Conservation (phyloP, 2,329 filamentous ascomycete species). For the Westerdykella sp. region DNA sequence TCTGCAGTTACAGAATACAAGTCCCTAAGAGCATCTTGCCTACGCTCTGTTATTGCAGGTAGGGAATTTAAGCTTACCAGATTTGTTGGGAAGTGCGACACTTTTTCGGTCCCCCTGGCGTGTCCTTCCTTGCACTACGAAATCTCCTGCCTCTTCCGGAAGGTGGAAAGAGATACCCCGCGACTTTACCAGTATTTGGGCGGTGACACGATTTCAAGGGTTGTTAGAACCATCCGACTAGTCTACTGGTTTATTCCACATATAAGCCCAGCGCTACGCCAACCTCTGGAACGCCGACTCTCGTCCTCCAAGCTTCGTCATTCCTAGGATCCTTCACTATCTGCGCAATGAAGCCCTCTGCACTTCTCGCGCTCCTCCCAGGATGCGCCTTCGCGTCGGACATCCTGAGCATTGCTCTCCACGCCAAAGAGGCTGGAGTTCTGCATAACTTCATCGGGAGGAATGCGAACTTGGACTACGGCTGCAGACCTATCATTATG, state of each 20-base stretch:
- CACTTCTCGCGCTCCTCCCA: conserved; percentile 21
- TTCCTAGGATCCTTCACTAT: not conserved
- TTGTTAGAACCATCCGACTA: not conserved
- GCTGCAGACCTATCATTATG: conserved; percentile 27
- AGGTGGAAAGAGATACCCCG: not conserved
- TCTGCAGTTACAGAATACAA: too few species aligned
- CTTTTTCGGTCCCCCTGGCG: too few species aligned
- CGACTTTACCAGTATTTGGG: not conserved
- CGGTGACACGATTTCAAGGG: not conserved
- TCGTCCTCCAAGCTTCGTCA: not conserved
- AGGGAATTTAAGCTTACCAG: too few species aligned
- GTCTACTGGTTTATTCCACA: not conserved
- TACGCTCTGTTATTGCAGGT: too few species aligned
- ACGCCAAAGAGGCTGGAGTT: conserved; percentile 25
- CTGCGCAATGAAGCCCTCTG: conserved; percentile 20
- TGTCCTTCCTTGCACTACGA: not conserved
- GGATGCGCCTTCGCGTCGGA: conserved; percentile 21
- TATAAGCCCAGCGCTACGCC: not conserved
- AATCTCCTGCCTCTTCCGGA: not conserved
- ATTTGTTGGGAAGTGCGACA: too few species aligned
- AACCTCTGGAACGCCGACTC: not conserved
- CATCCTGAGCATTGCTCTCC: conserved; percentile 24
- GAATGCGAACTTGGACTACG: conserved; percentile 30
- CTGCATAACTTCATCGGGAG: conserved; percentile 24
- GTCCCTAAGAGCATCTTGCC: too few species aligned